Conservation (phyloP, 805 yeast genomes). For the Candida ulmi region DNA sequence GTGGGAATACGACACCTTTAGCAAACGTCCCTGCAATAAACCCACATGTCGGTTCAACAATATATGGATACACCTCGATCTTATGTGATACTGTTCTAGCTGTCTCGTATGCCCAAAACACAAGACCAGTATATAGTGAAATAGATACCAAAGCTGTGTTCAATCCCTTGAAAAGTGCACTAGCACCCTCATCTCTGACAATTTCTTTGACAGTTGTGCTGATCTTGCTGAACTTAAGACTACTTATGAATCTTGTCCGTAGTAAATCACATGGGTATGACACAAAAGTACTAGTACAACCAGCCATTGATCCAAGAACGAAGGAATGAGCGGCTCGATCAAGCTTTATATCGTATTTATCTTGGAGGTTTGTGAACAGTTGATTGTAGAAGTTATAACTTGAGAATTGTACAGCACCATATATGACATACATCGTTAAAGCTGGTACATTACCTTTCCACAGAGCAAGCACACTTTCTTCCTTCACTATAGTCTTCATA, state of each 20-base stretch:
- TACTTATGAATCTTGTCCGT: constrained; percentile 80
- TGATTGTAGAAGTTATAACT: constrained; percentile 54
- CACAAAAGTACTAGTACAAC: constrained; percentile 59
- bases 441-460: constrained; percentile 98
- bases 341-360: constrained; percentile 6
- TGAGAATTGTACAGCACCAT: constrained; percentile 83
- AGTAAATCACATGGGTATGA: constrained; percentile 92
- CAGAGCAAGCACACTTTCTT: constrained; percentile 72
- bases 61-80: constrained; percentile 9
- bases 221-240: constrained; percentile 28
- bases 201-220: constrained; percentile 27
- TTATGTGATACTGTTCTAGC: constrained; percentile 14
- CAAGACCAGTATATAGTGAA: constrained; percentile 64
- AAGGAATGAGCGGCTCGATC: constrained; percentile 30
- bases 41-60: constrained; percentile 55
- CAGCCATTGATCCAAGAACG: constrained; percentile 73
- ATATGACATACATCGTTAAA: constrained; percentile 72
- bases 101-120: constrained; percentile 64
- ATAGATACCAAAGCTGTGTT: constrained; percentile 52
- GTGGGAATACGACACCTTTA: constrained; percentile 74
- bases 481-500: constrained; percentile 35
- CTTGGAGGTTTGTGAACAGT: constrained; percentile 29
- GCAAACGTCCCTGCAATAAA: constrained; percentile 70
- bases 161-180: constrained; percentile 46
- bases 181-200: constrained; percentile 33